Percentiles rank a stretch among this genome's conserved stretches.
phyloP scores from a whole-genome alignment of 495 filamentous ascomycete species.

The Cudoniella acicularis region DNA sequence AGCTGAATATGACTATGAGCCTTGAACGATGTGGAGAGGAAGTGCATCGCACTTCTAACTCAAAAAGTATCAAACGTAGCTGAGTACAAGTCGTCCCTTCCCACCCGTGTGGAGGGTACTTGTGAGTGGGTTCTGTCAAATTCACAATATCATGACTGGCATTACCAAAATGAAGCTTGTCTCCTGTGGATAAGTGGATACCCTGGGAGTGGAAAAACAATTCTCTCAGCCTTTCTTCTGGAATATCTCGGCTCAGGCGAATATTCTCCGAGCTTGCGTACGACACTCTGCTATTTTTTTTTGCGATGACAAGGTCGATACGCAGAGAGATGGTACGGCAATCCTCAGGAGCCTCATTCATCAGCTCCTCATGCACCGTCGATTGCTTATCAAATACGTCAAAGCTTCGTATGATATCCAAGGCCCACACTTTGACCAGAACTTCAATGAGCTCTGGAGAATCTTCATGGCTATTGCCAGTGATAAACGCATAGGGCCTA shows the following conservation, averaged over 20 bases:
- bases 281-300: conserved; percentile 22
- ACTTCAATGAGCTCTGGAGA: conserved; percentile 24
- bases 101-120: conserved; percentile 19
- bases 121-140: conserved; percentile 27
- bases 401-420: conserved; percentile 20
- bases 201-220: conserved; percentile 27
- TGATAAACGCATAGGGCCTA: conserved; percentile 18
- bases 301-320: conserved; percentile 26
- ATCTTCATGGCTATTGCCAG: conserved; percentile 20
- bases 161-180: conserved; percentile 1
- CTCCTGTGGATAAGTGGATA: conserved; percentile 27
- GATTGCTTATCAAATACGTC: conserved; percentile 16
- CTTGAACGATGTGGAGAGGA: conserved; percentile 20
- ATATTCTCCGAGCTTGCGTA: neutral
- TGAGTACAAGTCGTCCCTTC: conserved; percentile 18
- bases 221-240: conserved; percentile 11
- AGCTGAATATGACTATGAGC: conserved; percentile 4
- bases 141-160: conserved; percentile 20
- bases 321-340: conserved; percentile 19
- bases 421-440: conserved; percentile 14
- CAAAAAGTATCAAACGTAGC: conserved; percentile 11
- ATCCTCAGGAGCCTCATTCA: conserved; percentile 24
- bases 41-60: conserved; percentile 19
- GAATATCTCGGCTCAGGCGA: conserved; percentile 7
- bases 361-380: conserved; percentile 18